Base-by-base conservation (phyloP, 2,329 filamentous ascomycete genomes). In the Aspergillus glaucus region DNA sequence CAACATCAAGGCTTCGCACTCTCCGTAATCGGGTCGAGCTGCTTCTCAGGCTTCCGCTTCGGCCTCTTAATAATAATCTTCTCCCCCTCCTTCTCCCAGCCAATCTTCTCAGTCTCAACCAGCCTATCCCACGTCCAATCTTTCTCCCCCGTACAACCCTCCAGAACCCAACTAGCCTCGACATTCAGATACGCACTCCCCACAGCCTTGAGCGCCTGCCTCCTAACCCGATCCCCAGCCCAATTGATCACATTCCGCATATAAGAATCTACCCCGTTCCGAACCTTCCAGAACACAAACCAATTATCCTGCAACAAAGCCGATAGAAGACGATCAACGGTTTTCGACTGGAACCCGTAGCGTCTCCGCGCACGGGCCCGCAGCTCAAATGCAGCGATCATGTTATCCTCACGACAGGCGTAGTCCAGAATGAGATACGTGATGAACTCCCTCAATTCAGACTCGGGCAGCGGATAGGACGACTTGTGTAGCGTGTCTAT, bases 361-460 rank as follows among this genome's bases (percentile, higher is more conserved):
- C 71, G 61, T 22, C 52, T 57, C 34, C 65, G 70, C 36, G 70
- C 68, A 19, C 62, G 65, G 45, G 79, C 72, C 47, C 84, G 80
- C 47, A 90, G 72, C 2, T 79, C 75, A 62, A 86, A 88, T 1
- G 92, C 93, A 47, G 85, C 82, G 1, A 79, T 77, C 22, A 95
- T 72, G 55, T 95, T 82, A 10, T 80, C 78, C 55, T 91, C 83
- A 21, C 93, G 84, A 64, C 93, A 97, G 5, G 90, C 90, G 37
- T 90, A 80, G 69, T 98, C 93, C 22, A 98, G 79, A 44, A 96
- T 82, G 22, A 89, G 77, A 61, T 95, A 95, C 28, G 82, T 80
- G 2, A 84, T 81, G 45, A 94, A 86, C 60, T 97, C 93, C 44
- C 84, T 80, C 3, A 89, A 70, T 62, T 95, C 90, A 5, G 85